phyloP scores from a whole-genome alignment of 1,139 yeast species.

The Groenewaldozyma auringiensis region DNA sequence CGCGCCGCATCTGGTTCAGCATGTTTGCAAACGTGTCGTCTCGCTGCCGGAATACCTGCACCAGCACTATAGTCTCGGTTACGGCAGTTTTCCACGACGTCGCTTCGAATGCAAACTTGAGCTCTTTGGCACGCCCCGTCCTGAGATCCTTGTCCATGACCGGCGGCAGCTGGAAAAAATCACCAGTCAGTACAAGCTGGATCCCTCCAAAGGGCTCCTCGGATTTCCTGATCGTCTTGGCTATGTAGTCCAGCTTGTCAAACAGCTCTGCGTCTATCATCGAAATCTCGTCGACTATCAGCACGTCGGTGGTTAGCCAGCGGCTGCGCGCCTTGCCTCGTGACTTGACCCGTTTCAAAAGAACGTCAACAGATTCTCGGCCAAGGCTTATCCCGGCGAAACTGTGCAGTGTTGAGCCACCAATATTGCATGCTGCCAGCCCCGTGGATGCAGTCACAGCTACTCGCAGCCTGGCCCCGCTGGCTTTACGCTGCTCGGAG shows the following conservation, averaged over 20 bases:
- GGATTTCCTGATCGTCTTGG: constrained; percentile 38
- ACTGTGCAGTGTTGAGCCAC: constrained; percentile 76
- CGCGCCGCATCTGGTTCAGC: constrained; percentile 83
- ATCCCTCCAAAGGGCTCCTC: constrained; percentile 60
- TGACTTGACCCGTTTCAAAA: constrained; percentile 42
- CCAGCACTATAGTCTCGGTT: constrained; percentile 56
- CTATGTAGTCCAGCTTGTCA: constrained; percentile 59
- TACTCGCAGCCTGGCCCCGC: constrained; percentile 36
- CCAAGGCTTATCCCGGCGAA: constrained; percentile 78
- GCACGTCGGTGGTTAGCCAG: constrained; percentile 56
- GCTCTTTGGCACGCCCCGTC: constrained; percentile 7
- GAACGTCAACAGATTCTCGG: constrained; percentile 37
- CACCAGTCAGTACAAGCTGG: constrained; percentile 76
- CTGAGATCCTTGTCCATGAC: constrained; percentile 31
- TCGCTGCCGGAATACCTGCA: constrained; percentile 84
- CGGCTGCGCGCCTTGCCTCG: constrained; percentile 37
- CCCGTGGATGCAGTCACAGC: constrained; percentile 94
- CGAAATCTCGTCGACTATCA: constrained; percentile 74
- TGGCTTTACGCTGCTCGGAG: constrained; percentile 32
- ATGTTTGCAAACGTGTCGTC: constrained; percentile 77
- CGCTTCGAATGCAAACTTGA: constrained; percentile 71
- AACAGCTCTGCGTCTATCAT: constrained; percentile 70
- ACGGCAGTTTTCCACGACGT: constrained; percentile 63
- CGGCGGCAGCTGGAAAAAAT: constrained; percentile 82
- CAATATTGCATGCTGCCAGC: constrained; percentile 81